Conservation (phyloP, 176 grass and related monocot species). For the Carex kokanica region DNA sequence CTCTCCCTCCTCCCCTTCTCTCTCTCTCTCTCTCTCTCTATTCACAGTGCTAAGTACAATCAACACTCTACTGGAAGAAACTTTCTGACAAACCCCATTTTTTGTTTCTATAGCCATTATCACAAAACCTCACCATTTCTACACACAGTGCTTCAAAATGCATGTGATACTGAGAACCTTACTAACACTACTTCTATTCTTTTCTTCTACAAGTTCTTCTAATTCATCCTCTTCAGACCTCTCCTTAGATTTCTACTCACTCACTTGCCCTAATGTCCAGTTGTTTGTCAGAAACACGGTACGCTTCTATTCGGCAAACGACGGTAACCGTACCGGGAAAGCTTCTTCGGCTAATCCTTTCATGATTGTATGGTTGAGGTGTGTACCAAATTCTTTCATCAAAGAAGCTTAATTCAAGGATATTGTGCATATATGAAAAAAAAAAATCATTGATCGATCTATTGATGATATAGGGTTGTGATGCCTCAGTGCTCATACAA, state of each 20-base stretch:
- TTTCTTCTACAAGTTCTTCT: conserved; percentile 8
- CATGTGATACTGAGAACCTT: conserved; percentile 7
- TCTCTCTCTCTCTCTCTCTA: too few relatives aligned
- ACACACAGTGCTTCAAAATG: not conserved
- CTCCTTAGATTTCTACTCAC: conserved; percentile 58
- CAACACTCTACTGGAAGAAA: not conserved
- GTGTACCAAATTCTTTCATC: not conserved
- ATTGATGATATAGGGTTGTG: conserved; percentile 56
- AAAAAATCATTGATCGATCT: not conserved
- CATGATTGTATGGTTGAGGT: conserved; percentile 98
- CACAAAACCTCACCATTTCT: conserved; percentile 5
- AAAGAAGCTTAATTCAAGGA: not conserved
- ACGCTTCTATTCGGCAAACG: conserved; percentile 42
- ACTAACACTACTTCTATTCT: conserved; percentile 23
- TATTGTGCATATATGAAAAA: not conserved
- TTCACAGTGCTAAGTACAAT: not conserved
- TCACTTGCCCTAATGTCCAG: conserved; percentile 67
- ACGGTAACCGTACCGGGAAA: conserved; percentile 65
- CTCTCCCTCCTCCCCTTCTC: not conserved
- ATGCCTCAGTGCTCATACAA: conserved; percentile 81
- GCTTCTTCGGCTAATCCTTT: conserved; percentile 83
- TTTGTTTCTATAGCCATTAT: not conserved
- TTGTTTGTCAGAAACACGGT: conserved; percentile 64
- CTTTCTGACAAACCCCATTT: not conserved
- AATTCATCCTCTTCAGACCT: conserved; percentile 36